Conservation (phyloP, 176 grass and related monocot genomes). For the Juncus inflexus region DNA sequence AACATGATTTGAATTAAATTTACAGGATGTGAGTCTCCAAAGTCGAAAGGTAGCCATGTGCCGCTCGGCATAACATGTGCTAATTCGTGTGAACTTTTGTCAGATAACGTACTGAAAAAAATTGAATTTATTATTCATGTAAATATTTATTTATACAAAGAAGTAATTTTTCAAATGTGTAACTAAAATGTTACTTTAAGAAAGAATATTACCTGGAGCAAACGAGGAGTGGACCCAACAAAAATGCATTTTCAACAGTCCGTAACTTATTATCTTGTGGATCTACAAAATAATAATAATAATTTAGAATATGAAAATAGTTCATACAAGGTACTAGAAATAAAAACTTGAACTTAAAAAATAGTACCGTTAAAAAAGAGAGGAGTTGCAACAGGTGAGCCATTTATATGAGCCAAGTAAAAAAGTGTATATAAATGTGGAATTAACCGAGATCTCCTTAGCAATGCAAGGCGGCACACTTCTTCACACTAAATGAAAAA, state of each 20-base stretch:
- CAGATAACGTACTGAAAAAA: slow-evolving; percentile 60
- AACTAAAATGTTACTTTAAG: slow-evolving; percentile 6
- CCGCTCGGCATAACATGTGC: slow-evolving; percentile 58
- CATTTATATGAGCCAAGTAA: slow-evolving; percentile 75
- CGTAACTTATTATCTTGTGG: slow-evolving; percentile 60
- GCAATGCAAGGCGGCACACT: slow-evolving; percentile 87
- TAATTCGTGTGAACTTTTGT: slow-evolving; percentile 68
- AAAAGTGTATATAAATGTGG: slow-evolving; percentile 92
- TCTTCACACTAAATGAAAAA: slow-evolving; percentile 69
- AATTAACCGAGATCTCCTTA: slow-evolving; percentile 71
- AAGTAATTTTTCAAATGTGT: background rate
- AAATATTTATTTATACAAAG: slow-evolving; percentile 8
- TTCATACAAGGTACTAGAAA: slow-evolving; percentile 6
- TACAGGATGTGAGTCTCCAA: slow-evolving; percentile 87
- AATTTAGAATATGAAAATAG: background rate
- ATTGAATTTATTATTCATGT: slow-evolving; percentile 7
- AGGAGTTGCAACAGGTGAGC: slow-evolving; percentile 63
- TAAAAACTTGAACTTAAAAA: slow-evolving; percentile 12
- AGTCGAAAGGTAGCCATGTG: slow-evolving; percentile 82
- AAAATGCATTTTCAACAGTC: slow-evolving; percentile 85
- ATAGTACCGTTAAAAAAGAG: slow-evolving; percentile 82
- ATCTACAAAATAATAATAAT: slow-evolving; percentile 43
- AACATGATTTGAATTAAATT: slow-evolving; percentile 29
- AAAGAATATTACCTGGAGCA: slow-evolving; percentile 62
- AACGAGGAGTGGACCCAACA: slow-evolving; percentile 74